Percentiles rank a stretch among this genome's conserved stretches.
These are phyloP conservation scores for Aspergillus leporis DNA, from an alignment of 495 filamentous ascomycete species.

Conservation along the genomic window DNA sequence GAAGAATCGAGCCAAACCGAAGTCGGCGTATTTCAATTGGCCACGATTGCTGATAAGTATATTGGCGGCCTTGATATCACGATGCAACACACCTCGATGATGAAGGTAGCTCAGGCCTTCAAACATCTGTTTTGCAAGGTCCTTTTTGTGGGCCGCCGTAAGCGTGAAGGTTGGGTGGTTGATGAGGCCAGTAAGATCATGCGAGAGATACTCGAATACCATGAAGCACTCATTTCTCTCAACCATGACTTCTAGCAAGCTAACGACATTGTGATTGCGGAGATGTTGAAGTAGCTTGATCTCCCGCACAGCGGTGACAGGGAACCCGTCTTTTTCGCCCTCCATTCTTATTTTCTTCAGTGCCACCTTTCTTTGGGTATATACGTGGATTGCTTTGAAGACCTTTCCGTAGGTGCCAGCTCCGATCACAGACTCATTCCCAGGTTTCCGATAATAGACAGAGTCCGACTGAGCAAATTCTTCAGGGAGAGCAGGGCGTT, in stretches of 20 bases:
- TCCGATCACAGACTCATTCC: slow-evolving; percentile 91
- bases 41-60: slow-evolving; percentile 90
- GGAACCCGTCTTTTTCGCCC: slow-evolving; percentile 94
- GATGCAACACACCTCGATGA: slow-evolving; percentile 87
- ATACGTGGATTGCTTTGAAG: slow-evolving; percentile 96
- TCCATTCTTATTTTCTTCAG: slow-evolving; percentile 96
- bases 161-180: slow-evolving; percentile 94
- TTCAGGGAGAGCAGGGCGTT: slow-evolving; percentile 64
- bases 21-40: slow-evolving; percentile 90
- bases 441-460: slow-evolving; percentile 88
- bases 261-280: slow-evolving; percentile 88
- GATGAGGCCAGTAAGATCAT: slow-evolving; percentile 84
- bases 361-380: slow-evolving; percentile 86
- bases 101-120: slow-evolving; percentile 94
- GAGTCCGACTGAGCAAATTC: slow-evolving; percentile 79
- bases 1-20: slow-evolving; percentile 96
- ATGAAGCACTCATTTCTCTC: slow-evolving; percentile 99
- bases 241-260: slow-evolving; percentile 87
- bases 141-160: slow-evolving; percentile 85
- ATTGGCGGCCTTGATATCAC: slow-evolving; percentile 94
- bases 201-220: slow-evolving; percentile 98
- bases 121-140: slow-evolving; percentile 91
- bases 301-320: slow-evolving; percentile 93
- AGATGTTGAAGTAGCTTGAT: slow-evolving; percentile 95
- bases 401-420: slow-evolving; percentile 97